Percentiles rank a stretch among this genome's conserved stretches.
Conservation (phyloP, 2,329 filamentous ascomycete genomes). For the Claviceps quebecensis region DNA sequence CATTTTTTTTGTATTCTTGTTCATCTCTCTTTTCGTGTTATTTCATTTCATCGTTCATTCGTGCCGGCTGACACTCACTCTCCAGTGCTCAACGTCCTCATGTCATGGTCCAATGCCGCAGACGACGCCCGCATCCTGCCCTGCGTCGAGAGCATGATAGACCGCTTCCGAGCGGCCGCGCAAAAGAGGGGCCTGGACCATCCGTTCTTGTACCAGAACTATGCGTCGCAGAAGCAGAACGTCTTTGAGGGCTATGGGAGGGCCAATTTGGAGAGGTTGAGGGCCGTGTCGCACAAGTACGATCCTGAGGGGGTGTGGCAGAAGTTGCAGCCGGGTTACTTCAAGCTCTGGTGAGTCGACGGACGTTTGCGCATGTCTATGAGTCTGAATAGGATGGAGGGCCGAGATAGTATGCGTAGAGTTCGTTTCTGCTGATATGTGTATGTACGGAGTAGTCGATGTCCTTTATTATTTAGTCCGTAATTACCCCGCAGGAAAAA, state of each 20-base stretch:
- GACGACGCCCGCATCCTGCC: background rate
- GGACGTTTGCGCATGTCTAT: background rate
- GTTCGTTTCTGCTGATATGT: too few relatives aligned
- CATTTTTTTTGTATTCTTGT: background rate
- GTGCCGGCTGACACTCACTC: background rate
- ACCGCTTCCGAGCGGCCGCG: background rate
- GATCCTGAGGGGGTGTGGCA: constrained; percentile 24
- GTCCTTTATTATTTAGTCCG: too few relatives aligned
- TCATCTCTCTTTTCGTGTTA: background rate
- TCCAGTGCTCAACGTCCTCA: background rate
- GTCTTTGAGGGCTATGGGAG: constrained; percentile 26
- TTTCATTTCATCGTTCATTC: background rate
- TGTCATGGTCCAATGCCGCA: constrained; percentile 6
- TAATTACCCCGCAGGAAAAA: too few relatives aligned
- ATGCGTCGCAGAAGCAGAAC: constrained; percentile 26
- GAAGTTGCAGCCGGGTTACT: constrained; percentile 23
- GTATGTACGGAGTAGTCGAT: too few relatives aligned
- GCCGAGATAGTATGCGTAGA: too few relatives aligned
- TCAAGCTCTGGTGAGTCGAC: constrained; percentile 17
- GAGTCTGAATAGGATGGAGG: too few relatives aligned
- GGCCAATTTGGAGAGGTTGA: constrained; percentile 21
- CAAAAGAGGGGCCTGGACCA: constrained; percentile 18
- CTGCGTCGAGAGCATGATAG: constrained; percentile 8
- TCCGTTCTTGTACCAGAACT: constrained; percentile 31
- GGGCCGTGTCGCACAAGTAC: constrained; percentile 19